Evolutionary conservation across 441 rosid genomes (phyloP), one percentile per base, ranked within the genome.

Genomic region (Gossypium schwendimanii): DNA sequence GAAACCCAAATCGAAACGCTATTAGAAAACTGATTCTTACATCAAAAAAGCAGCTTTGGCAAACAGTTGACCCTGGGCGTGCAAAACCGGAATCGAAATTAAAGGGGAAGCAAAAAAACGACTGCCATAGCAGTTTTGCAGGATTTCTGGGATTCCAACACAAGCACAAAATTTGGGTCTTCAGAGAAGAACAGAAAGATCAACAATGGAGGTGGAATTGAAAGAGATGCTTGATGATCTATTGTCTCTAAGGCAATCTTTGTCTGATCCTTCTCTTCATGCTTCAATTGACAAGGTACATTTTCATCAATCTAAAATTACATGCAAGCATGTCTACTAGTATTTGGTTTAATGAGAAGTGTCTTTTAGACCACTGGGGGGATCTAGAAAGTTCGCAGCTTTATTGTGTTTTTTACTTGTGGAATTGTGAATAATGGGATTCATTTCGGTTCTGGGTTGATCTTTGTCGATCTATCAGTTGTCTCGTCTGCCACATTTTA

Each of bases 141-240:
- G 45, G 23, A 2, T 36, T 36, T 14, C 39, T 36, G 55, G 7
- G 41, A 39, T 64, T 73, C 28, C 4, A 41, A 52, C n/a, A 70
- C 36, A 15, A 33, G 58, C 71, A 60, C 50, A 68, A 55, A 64
- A 6, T 10, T 71, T 60, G 58, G 54, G 69, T 9, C 12, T n/a
- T 6, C 6, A 24, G 50, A 21, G 33, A 50, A 39, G 66, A n/a
- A 24, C 36, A 50, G 10, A 33, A 53, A 26, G 61, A 73, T 73
- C 70, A 70, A 75, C 23, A 69, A 91, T 91, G 97, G 98, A 92
- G 86, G 81, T 44, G 23, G 98, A 88, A 82, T 75, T 94, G 81
- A 83, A 84, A 63, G 87, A 79, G 74, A 59, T 94, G 80, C 84
- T 84, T 33, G 81, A 76, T 33, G 97, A 89, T 75, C 92, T 94